These are phyloP conservation scores for Sophora flavescens DNA, from an alignment of 306 rosid species.

Conservation along the genomic window DNA sequence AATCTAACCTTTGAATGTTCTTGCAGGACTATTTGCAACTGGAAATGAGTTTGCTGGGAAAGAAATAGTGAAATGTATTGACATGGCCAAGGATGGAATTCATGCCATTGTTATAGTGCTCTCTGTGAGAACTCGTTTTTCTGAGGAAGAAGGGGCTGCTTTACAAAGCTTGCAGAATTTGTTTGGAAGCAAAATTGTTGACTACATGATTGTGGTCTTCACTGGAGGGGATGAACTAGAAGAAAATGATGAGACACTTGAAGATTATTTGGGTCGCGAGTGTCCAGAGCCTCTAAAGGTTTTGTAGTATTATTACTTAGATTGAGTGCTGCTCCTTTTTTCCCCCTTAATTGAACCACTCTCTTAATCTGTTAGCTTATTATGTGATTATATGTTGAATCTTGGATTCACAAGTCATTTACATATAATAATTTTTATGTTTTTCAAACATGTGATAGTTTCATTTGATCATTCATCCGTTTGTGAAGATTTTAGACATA, in stretches of 20 bases:
- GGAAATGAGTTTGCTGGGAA: slow-evolving; percentile 75
- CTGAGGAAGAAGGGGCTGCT: slow-evolving; percentile 78
- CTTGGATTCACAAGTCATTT: neutral
- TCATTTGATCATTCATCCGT: slow-evolving; percentile 2
- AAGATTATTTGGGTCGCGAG: slow-evolving; percentile 71
- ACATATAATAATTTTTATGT: neutral
- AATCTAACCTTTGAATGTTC: neutral
- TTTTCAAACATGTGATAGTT: neutral
- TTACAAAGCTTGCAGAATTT: slow-evolving; percentile 69
- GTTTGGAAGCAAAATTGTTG: slow-evolving; percentile 77
- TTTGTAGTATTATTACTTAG: slow-evolving; percentile 11
- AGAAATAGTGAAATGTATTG: slow-evolving; percentile 86
- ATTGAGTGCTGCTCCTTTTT: neutral
- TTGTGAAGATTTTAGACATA: no score
- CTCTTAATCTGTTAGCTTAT: slow-evolving; percentile 2
- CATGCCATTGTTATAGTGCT: slow-evolving; percentile 84
- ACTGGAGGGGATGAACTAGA: slow-evolving; percentile 94
- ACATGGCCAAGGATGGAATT: slow-evolving; percentile 90
- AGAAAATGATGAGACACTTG: slow-evolving; percentile 70
- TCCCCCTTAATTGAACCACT: neutral
- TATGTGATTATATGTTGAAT: neutral
- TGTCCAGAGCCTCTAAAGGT: slow-evolving; percentile 84
- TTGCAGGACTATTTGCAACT: slow-evolving; percentile 71
- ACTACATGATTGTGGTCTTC: slow-evolving; percentile 80
- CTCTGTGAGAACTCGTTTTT: slow-evolving; percentile 76